phyloP scores from a whole-genome alignment of 768 basidiomycete species.

The Exidia glandulosa region DNA sequence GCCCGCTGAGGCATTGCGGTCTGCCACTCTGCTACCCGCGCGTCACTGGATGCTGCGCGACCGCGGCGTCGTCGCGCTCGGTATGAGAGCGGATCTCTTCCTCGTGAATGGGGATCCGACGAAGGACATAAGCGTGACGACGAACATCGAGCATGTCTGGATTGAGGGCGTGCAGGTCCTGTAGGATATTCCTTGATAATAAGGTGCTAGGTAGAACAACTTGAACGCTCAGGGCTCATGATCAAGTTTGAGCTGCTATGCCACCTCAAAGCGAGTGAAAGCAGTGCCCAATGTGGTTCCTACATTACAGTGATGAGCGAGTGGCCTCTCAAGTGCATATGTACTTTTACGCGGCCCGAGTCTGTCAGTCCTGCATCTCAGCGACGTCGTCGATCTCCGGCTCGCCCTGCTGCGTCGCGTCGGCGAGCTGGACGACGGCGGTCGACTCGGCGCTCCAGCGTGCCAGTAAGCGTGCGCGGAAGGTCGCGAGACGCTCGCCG shows the following conservation, averaged over 20 bases:
- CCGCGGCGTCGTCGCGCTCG: background rate
- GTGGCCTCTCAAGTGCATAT: no score
- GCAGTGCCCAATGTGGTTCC: no score
- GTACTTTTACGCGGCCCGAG: no score
- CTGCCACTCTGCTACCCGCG: background rate
- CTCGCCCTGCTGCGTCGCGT: background rate
- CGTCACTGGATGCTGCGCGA: background rate
- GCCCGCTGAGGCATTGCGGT: background rate
- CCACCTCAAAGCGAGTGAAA: no score
- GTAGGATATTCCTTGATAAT: no score
- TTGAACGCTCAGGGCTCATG: no score
- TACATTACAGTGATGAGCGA: no score
- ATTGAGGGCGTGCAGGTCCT: background rate
- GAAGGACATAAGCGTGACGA: background rate
- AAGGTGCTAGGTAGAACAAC: no score
- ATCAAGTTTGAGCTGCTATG: no score
- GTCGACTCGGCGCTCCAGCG: conserved; percentile 64
- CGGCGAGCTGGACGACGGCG: conserved; percentile 45
- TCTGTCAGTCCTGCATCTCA: no score
- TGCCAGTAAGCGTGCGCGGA: conserved; percentile 58
- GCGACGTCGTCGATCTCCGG: conserved; percentile 1
- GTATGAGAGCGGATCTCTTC: background rate
- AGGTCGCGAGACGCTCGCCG: conserved; percentile 80
- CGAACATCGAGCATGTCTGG: background rate
- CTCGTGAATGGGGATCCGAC: background rate